Evolutionary conservation across 495 filamentous ascomycete species (phyloP).

Genomic region (Aspergillus incahuasiensis): DNA sequence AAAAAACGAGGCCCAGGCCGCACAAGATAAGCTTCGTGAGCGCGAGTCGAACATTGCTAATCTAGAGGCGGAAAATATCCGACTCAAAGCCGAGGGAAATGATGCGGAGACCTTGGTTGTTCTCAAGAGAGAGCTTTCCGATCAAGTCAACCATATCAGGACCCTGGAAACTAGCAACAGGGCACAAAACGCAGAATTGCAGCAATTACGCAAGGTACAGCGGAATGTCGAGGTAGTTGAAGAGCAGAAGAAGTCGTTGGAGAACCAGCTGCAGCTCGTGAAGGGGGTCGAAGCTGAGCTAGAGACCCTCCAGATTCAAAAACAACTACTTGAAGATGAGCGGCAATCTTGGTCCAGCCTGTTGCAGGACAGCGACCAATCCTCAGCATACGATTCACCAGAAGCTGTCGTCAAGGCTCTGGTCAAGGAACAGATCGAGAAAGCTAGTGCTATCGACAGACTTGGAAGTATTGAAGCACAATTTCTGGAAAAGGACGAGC

Average conservation of each 20-base stretch:
- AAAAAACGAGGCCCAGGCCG: slow-evolving; percentile 54
- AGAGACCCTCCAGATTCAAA: slow-evolving; percentile 71
- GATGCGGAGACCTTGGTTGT: slow-evolving; percentile 78
- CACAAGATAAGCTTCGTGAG: slow-evolving; percentile 62
- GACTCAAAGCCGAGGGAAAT: slow-evolving; percentile 74
- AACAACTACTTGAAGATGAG: slow-evolving; percentile 86
- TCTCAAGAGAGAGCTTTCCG: slow-evolving; percentile 78
- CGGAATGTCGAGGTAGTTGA: slow-evolving; percentile 91
- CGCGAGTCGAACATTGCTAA: slow-evolving; percentile 65
- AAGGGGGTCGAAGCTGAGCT: slow-evolving; percentile 70
- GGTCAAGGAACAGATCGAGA: slow-evolving; percentile 75
- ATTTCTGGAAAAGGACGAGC: slow-evolving; percentile 70
- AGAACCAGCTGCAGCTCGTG: slow-evolving; percentile 71
- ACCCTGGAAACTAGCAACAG: slow-evolving; percentile 74
- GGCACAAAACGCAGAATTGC: slow-evolving; percentile 75
- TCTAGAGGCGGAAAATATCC: slow-evolving; percentile 77
- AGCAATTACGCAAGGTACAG: slow-evolving; percentile 68
- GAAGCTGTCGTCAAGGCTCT: slow-evolving; percentile 83
- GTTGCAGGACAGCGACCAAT: slow-evolving; percentile 60
- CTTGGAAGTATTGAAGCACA: slow-evolving; percentile 77
- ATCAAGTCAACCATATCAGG: slow-evolving; percentile 86
- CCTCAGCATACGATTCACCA: slow-evolving; percentile 77
- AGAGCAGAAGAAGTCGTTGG: slow-evolving; percentile 84
- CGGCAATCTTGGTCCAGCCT: slow-evolving; percentile 80
- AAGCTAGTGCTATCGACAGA: slow-evolving; percentile 67